Conservation (phyloP, 306 rosid species). For the Corylus heterophylla region DNA sequence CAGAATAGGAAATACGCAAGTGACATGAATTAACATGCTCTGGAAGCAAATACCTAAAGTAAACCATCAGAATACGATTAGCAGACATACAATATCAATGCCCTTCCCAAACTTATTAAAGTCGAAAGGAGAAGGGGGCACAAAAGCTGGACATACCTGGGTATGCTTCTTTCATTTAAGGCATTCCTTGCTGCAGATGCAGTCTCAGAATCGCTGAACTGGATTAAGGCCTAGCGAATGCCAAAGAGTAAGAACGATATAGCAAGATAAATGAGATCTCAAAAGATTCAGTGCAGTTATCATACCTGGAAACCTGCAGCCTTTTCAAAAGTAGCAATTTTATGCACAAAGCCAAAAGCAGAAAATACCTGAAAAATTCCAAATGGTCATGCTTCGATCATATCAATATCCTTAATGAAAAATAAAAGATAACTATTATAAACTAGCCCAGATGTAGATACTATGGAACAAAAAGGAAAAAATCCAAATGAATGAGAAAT, state of each 20-base stretch:
- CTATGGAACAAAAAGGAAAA: constrained; percentile 36
- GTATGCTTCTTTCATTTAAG: constrained; percentile 93
- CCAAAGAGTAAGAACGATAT: constrained; percentile 13
- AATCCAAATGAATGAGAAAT: constrained; percentile 52
- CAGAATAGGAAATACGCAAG: constrained; percentile 88
- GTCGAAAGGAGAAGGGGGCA: constrained; percentile 5
- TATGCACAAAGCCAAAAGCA: constrained; percentile 90
- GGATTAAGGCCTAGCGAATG: constrained; percentile 76
- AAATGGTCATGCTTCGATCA: constrained; percentile 19
- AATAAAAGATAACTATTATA: constrained; percentile 10
- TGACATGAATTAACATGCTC: constrained; percentile 79
- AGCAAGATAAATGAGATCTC: constrained; percentile 15
- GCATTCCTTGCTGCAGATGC: constrained; percentile 86
- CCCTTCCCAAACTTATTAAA: constrained; percentile 17
- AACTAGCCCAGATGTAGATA: constrained; percentile 37
- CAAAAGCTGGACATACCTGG: constrained; percentile 54
- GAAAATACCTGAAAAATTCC: constrained; percentile 68
- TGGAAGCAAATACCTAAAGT: constrained; percentile 78
- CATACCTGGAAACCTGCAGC: constrained; percentile 93
- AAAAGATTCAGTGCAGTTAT: constrained; percentile 4
- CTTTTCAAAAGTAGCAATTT: constrained; percentile 90
- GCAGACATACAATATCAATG: constrained; percentile 4
- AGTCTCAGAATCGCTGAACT: constrained; percentile 78
- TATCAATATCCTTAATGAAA: constrained; percentile 17
- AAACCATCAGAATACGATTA: constrained; percentile 32